Base-by-base conservation (phyloP, 176 grass and related monocot genomes). In the Avena insularis region DNA sequence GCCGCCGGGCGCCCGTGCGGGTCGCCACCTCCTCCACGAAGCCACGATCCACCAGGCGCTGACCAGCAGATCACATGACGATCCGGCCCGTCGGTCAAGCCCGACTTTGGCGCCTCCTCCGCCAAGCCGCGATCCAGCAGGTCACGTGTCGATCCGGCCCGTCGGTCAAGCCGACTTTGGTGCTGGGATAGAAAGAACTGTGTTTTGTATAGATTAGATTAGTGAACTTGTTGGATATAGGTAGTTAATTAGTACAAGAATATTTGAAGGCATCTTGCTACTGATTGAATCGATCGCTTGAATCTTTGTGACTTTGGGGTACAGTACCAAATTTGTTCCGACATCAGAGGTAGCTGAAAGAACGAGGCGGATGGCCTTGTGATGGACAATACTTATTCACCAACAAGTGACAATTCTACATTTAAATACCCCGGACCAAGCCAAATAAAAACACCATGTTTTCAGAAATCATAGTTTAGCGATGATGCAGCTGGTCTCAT, bases 1-100 rank as follows among this genome's bases (percentile, higher is more conserved):
- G 90, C 0, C 90, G 96, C 3, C 92, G 88, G 25, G 55, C 91
- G 12, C 85, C 93, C 7, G 84, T 96, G 19, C 89, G 91, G 15
- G 35, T 96, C 78, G 73, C 76, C 50, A 6, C 84, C 40, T 2
- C 72, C 80, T 47, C 47, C 43, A 35, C 35, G n/a, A 25, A 51
- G 35, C 66, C 45, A 9, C 63, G 63, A 0, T 35, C 5, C 1
- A 21, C 9, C 17, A 10, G 29, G 64, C 80, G 64, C 27, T 82
- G 80, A 70, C 38, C 46, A 12, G 19, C 48, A 25, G 25, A 25
- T 21, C 48, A 20, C 3, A 7, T 36, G 62, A 8, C 33, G 12
- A 27, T 27, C 71, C 45, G 45, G 5, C 25, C 12, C 45, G 71
- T 47, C n/a, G 45, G 12, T 0, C 45, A 25, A 25, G 25, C 25